Evolutionary conservation across 768 basidiomycete genomes (phyloP).

Genomic region (Mycena filopes): DNA sequence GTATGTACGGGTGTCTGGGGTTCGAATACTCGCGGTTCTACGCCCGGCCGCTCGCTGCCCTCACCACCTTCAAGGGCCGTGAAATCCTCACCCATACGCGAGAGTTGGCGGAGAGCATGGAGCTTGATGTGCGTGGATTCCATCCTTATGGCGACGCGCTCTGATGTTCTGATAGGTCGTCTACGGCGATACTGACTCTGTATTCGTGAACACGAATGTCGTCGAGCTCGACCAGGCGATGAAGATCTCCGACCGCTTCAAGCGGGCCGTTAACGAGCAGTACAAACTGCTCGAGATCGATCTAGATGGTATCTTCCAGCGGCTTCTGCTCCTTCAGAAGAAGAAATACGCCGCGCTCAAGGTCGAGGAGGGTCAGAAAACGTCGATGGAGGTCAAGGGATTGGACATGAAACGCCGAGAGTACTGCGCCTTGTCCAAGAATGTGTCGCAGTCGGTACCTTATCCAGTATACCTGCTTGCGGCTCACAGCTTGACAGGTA

Average conservation of each 20-base stretch:
- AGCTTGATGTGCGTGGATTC: slow-evolving; percentile 77
- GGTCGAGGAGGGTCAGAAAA: slow-evolving; percentile 80
- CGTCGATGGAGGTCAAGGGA: slow-evolving; percentile 92
- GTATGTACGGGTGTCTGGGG: slow-evolving; percentile 99
- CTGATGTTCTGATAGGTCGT: slow-evolving; percentile 74
- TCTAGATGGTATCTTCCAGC: slow-evolving; percentile 92
- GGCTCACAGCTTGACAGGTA: slow-evolving; percentile 61
- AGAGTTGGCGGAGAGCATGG: slow-evolving; percentile 90
- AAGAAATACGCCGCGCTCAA: slow-evolving; percentile 99
- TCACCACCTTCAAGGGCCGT: slow-evolving; percentile 97
- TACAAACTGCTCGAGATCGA: slow-evolving; percentile 98
- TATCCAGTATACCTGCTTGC: background rate
- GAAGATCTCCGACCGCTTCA: slow-evolving; percentile 91
- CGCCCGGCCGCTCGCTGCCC: slow-evolving; percentile 94
- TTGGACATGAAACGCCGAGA: slow-evolving; percentile 99
- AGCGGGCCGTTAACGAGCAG: slow-evolving; percentile 95
- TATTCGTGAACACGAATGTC: slow-evolving; percentile 97
- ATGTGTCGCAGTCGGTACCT: slow-evolving; percentile 83
- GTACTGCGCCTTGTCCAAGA: slow-evolving; percentile 92
- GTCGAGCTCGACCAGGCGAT: slow-evolving; percentile 89
- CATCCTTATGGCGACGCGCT: background rate
- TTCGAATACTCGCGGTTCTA: slow-evolving; percentile 98
- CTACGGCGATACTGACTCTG: slow-evolving; percentile 98
- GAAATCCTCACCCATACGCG: slow-evolving; percentile 95
- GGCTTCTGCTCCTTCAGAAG: slow-evolving; percentile 93